Base-by-base conservation (phyloP, 495 filamentous ascomycete genomes). In the Aspergillus avenaceus region DNA sequence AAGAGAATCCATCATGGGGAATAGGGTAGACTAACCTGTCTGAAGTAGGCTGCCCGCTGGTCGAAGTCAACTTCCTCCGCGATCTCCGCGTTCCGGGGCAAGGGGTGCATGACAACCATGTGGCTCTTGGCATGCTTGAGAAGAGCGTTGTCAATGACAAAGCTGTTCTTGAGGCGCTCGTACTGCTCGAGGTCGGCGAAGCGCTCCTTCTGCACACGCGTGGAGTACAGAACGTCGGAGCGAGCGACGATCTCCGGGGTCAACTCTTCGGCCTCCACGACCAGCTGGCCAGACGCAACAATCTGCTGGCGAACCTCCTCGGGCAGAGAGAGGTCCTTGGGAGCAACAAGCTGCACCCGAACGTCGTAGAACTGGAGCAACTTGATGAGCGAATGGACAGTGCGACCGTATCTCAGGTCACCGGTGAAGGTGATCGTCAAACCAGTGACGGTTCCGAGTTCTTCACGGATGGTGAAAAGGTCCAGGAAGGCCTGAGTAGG, bases 401-500 rank as follows among this genome's bases (percentile, higher is more conserved):
- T 90, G 43, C 93, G 85, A 37, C 93, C 93, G 68, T 96, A 93
- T 54, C 84, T 83, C 34, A 98, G 82, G 60, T 98, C 93, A 59
- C 93, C 93, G 43, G 84, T 81, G 66, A 98, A 98, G 45, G 93
- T 98, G 65, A 98, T 92, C 41, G 89, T 96, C 53, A 97, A 75
- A 32, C 90, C 91, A 56, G 88, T 88, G 45, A 97, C 92, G 4
- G 90, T 96, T 47, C 93, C 93, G 16, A 97, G 78, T 71, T 98
- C 93, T 70, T 98, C 91, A 47, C 95, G 85, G 66, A 98, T 97
- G 29, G 93, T 98, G 78, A 96, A 97, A 54, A 98, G 82, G 61
- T 98, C 93, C n/a, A 97, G 79, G 83, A 98, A 91, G 4, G 93
- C 93, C 70, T 98, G 93, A 0, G 95, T 97, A 3, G 93, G 93